A percentile compares a stretch with the other conserved stretches of the same genome.
Evolutionary conservation across 208 protist genomes (phyloP).

Genomic region (Trypanosoma grayi): DNA sequence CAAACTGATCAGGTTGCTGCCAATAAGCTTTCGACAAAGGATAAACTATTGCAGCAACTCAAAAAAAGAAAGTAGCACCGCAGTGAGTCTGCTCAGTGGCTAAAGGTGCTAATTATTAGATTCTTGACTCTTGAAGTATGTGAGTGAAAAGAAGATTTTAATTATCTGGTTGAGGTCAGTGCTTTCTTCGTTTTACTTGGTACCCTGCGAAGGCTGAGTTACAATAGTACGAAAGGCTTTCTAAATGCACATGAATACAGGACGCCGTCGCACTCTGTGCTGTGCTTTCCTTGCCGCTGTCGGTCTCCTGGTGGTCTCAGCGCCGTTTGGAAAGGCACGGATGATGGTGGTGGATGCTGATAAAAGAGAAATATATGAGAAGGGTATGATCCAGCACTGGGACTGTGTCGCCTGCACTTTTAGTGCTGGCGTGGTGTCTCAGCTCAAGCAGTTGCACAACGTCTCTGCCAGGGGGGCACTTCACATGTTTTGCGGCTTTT

Average conservation of each 20-base stretch:
- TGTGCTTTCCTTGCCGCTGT: neutral
- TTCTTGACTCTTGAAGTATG: no score
- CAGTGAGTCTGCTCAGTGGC: neutral
- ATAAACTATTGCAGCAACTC: conserved; percentile 56
- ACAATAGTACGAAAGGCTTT: no score
- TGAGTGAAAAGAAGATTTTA: neutral
- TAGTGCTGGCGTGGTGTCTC: conserved; percentile 21
- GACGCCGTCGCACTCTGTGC: neutral
- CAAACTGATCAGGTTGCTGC: neutral
- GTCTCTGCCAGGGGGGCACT: conserved; percentile 14
- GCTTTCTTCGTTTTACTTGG: neutral
- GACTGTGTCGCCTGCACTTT: conserved; percentile 32
- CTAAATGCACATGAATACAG: no score
- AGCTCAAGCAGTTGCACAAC: conserved; percentile 22
- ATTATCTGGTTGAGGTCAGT: no score
- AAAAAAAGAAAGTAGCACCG: conserved; percentile 21
- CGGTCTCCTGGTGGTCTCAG: neutral
- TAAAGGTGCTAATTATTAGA: neutral
- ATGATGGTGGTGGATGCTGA: no score
- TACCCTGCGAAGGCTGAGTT: neutral
- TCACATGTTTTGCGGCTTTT: conserved; percentile 21
- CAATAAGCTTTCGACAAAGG: conserved; percentile 44
- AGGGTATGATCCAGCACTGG: no score
- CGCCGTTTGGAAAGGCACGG: neutral
- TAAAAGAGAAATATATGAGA: neutral